Conservation (phyloP, 495 filamentous ascomycete species). For the Penicillium robsamsonii region DNA sequence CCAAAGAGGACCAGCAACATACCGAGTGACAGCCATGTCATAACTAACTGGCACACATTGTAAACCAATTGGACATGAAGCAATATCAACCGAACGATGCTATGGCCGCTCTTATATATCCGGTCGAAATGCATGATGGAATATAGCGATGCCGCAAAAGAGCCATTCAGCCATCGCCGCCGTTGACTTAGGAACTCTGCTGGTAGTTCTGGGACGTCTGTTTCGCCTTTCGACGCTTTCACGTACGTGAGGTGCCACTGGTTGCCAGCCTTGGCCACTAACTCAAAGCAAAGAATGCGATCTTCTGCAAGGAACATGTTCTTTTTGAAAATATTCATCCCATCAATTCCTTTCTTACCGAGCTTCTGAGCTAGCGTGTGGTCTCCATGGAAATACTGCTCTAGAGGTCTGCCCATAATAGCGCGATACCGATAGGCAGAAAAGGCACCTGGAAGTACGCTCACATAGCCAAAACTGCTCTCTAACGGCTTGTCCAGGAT, state of each 20-base stretch:
- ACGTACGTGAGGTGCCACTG: slow-evolving; percentile 98
- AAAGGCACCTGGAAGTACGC: slow-evolving; percentile 94
- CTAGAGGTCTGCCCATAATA: slow-evolving; percentile 92
- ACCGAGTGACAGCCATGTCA: slow-evolving; percentile 93
- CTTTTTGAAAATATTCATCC: slow-evolving; percentile 99
- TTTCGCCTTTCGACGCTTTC: slow-evolving; percentile 95
- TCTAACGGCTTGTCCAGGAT: slow-evolving; percentile 97
- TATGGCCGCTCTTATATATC: slow-evolving; percentile 95
- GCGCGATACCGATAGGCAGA: slow-evolving; percentile 96
- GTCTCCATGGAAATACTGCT: slow-evolving; percentile 99
- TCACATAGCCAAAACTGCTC: slow-evolving; percentile 93
- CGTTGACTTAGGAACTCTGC: slow-evolving; percentile 93
- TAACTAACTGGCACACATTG: slow-evolving; percentile 79
- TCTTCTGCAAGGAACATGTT: slow-evolving; percentile 99
- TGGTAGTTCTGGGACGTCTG: slow-evolving; percentile 81
- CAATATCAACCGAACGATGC: slow-evolving; percentile 88
- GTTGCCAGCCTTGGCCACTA: slow-evolving; percentile 94
- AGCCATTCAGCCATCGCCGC: slow-evolving; percentile 94
- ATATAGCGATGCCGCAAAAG: slow-evolving; percentile 92
- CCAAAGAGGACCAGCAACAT: slow-evolving; percentile 32
- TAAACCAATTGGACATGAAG: slow-evolving; percentile 92
- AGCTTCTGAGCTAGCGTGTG: slow-evolving; percentile 90
- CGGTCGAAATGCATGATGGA: slow-evolving; percentile 94
- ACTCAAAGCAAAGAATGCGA: slow-evolving; percentile 97
- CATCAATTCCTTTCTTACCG: slow-evolving; percentile 97